Conservation (phyloP, 2,329 filamentous ascomycete species). For the Trichoderma oligosporum region DNA sequence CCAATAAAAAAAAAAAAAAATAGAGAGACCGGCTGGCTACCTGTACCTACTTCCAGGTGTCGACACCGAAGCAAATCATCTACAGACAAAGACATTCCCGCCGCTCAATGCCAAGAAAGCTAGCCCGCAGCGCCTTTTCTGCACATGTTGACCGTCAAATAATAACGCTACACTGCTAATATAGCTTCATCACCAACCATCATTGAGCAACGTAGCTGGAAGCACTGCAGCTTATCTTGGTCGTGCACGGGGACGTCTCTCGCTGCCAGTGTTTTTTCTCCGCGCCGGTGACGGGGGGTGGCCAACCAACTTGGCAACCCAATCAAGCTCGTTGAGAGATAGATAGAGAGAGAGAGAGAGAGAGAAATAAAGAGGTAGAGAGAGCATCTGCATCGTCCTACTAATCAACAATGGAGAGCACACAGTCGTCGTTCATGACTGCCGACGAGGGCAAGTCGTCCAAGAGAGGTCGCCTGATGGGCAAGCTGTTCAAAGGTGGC, state of each 20-base stretch:
- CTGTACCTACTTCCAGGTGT: no score
- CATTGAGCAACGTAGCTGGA: constrained; percentile 1
- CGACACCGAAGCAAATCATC: not conserved
- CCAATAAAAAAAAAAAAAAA: no score
- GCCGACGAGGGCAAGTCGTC: constrained; percentile 41
- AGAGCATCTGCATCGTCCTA: not conserved
- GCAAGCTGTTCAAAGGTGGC: constrained; percentile 55
- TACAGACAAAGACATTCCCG: constrained; percentile 6
- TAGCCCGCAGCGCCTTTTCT: constrained; percentile 3
- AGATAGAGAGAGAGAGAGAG: constrained; percentile 18
- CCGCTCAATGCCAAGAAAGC: constrained; percentile 8
- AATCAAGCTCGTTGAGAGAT: constrained; percentile 22
- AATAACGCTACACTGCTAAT: not conserved
- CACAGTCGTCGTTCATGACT: constrained; percentile 33
- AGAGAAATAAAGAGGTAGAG: no score
- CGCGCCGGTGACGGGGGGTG: constrained; percentile 16
- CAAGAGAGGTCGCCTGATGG: constrained; percentile 57
- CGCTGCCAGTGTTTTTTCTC: constrained; percentile 14
- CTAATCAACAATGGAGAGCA: constrained; percentile 43
- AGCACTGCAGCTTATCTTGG: not conserved
- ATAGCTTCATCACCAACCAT: constrained; percentile 13
- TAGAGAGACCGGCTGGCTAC: no score
- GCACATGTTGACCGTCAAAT: constrained; percentile 15
- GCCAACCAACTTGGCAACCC: constrained; percentile 15
- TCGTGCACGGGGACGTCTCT: constrained; percentile 11